Base-by-base conservation (phyloP, 306 rosid species). In the Abrus precatorius region DNA sequence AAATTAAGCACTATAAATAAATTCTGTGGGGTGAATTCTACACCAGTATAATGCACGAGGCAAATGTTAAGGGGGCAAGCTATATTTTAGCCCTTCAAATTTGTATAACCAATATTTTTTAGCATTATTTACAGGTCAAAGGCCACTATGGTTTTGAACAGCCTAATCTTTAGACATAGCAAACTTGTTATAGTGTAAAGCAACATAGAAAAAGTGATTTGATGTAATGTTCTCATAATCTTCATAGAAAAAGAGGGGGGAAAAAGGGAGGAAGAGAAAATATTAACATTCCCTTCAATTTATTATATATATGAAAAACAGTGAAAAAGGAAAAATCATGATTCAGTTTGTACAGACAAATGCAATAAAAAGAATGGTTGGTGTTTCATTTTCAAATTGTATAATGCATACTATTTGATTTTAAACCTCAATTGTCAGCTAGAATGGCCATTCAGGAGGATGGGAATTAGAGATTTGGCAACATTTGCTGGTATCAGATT, bases 101-200 rank as follows among this genome's bases (percentile, higher is more conserved):
- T 2, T 56, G 38, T 59, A 40, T 28, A 14, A 6, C 55, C 6
- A 56, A 80, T 49, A 61, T 38, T 27, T 30, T 62, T 40, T 10
- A 29, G n/a, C 57, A 38, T 80, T 40, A 80, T 71, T 48, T 48
- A 59, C 14, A 48, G 10, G 44, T n/a, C 79, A 80, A 50, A 48
- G 54, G 43, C 3, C 55, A 56, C 41, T 73, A 9, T 30, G 20
- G 8, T 45, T 70, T 79, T 59, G 9, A 70, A 61, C 11, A 9
- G 44, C 10, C n/a, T 8, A 27, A 45, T 36, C 27, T 68, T 36
- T 3, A 36, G 29, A 63, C 48, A n/a, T 48, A 44, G 56, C 56
- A 74, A 28, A 41, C 60, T 67, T 67, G 75, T 54, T 28, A 53
- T 12, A 54, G 32, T 32, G 43, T 29, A 28, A 12, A 64, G 14